Conservation (phyloP, 768 basidiomycete species). For the Boletus tomentosulus region DNA sequence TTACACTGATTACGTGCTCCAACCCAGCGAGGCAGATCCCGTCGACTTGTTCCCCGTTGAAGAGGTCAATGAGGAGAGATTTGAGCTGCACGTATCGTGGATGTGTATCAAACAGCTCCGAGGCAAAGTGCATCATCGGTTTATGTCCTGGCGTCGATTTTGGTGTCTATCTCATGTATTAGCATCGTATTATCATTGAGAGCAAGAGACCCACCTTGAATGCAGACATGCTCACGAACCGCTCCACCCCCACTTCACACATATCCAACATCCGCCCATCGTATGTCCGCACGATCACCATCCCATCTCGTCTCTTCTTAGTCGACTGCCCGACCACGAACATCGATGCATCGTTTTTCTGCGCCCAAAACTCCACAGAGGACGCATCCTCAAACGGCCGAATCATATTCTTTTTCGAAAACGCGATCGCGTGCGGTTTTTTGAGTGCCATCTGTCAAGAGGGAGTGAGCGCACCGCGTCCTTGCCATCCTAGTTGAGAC, state of each 20-base stretch:
- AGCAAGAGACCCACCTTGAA: slow-evolving; percentile 61
- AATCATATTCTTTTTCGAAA: slow-evolving; percentile 89
- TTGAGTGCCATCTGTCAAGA: slow-evolving; percentile 81
- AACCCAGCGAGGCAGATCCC: slow-evolving; percentile 79
- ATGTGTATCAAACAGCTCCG: slow-evolving; percentile 91
- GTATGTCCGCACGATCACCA: slow-evolving; percentile 84
- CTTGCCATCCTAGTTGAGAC: slow-evolving; percentile 20
- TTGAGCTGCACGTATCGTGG: slow-evolving; percentile 90
- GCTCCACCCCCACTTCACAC: slow-evolving; percentile 89
- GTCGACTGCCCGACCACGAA: slow-evolving; percentile 88
- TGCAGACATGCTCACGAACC: slow-evolving; percentile 69
- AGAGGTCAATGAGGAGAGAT: slow-evolving; percentile 85
- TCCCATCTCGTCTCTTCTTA: slow-evolving; percentile 88
- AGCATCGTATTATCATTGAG: background rate
- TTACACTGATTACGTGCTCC: slow-evolving; percentile 84
- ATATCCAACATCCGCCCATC: slow-evolving; percentile 87
- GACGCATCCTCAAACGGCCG: slow-evolving; percentile 82
- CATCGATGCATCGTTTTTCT: slow-evolving; percentile 91
- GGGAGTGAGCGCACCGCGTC: background rate
- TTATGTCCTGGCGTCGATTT: slow-evolving; percentile 89
- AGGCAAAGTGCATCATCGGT: slow-evolving; percentile 94
- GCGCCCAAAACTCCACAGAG: slow-evolving; percentile 88
- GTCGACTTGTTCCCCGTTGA: slow-evolving; percentile 83
- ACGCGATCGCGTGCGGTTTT: slow-evolving; percentile 84
- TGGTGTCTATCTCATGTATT: slow-evolving; percentile 51